Evolutionary conservation across 140 eudicot species (phyloP), one percentile per base, ranked within the genome.

Genomic region (Ambrosia hybrid): DNA sequence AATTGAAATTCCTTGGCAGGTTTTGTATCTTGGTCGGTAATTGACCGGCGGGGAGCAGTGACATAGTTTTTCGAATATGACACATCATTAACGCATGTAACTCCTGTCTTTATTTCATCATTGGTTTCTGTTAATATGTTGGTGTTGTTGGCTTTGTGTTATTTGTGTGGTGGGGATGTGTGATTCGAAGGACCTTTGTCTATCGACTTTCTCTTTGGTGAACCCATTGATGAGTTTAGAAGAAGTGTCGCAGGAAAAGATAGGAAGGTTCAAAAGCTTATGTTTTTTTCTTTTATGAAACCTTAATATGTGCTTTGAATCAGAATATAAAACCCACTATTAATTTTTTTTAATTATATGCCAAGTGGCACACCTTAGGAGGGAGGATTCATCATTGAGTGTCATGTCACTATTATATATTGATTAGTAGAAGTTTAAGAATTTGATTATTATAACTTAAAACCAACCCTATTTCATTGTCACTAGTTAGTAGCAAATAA

Each of bases 1-100:
- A 45, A 95, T 91, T 6, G 97, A 70, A 86, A 95, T 43, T 91
- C 96, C 84, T 88, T 95, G 4, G 99, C 97, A 14, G 97, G 97
- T 59, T 78, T 85, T 3, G 80, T 34, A 46, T 83, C 82, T 79
- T 75, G 79, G 17, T 78, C 79, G 26, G 12, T 13, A 57, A 60
- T 55, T 8, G 83, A 71, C 57, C 67, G 74, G 0, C 68, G 73
- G 16, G 77, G 65, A 33, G 62, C 79, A 52, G 76, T 77, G 70
- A 81, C 81, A 65, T 88, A 91, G 39, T 89, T 86, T 49, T 91
- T 90, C 0, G 97, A 97, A 73, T 91, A 95, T 0, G 96, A 86
- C 3, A 91, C 95, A 66, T 95, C 95, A 52, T 91, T 97, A 69
- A 91, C 78, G 49, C 97, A 95, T 0, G 99, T 89, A 39, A 91